Percentiles rank a stretch among this genome's conserved stretches.
Conservation (phyloP, 2,329 filamentous ascomycete genomes). For the Scortechinia acanthostroma region DNA sequence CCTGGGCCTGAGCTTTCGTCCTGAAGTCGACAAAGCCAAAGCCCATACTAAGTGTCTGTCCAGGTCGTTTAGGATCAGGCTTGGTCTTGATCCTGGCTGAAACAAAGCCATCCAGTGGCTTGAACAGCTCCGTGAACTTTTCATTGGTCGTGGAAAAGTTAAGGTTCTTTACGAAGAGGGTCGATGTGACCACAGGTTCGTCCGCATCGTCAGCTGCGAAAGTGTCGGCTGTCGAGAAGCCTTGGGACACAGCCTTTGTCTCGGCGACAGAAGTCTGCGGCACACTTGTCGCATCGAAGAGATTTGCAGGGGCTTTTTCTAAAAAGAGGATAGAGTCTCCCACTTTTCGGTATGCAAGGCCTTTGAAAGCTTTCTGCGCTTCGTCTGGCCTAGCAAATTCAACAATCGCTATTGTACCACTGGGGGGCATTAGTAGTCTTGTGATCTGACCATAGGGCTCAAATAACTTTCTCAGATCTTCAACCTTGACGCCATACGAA, state of each 20-base stretch:
- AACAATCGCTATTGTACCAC: conserved; percentile 86
- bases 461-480: conserved; percentile 75
- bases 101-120: conserved; percentile 77
- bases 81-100: conserved; percentile 89
- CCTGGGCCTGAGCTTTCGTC: conserved; percentile 69
- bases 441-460: conserved; percentile 78
- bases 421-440: conserved; percentile 82
- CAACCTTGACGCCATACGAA: conserved; percentile 70
- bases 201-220: conserved; percentile 40
- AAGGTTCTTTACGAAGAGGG: conserved; percentile 86
- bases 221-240: conserved; percentile 46
- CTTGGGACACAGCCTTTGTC: conserved; percentile 18
- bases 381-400: conserved; percentile 76
- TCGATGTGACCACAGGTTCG: conserved; percentile 61
- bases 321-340: conserved; percentile 87
- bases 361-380: conserved; percentile 75
- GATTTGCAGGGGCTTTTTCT: conserved; percentile 81
- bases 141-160: conserved; percentile 82
- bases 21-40: conserved; percentile 92
- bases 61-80: conserved; percentile 81
- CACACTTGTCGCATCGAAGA: conserved; percentile 46
- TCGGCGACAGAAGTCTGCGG: conserved; percentile 12
- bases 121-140: conserved; percentile 70
- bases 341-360: conserved; percentile 81
- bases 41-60: conserved; percentile 87